Evolutionary conservation across 2,329 filamentous ascomycete species (phyloP).

Genomic region (Aspergillus ochraceus): DNA sequence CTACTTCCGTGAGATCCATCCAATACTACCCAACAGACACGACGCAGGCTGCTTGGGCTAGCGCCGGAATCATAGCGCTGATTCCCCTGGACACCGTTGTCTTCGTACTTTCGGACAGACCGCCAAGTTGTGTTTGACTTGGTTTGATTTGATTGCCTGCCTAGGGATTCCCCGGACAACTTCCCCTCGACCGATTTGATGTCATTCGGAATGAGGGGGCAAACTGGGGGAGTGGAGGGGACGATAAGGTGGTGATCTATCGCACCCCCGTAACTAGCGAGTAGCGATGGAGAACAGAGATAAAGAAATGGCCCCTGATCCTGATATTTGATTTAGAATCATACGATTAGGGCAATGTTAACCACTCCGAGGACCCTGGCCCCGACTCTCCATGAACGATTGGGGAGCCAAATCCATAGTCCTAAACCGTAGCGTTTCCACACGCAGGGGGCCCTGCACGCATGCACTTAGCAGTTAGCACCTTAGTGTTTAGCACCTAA

Average conservation of each 20-base stretch:
- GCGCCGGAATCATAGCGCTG: background rate
- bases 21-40: background rate
- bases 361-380: background rate
- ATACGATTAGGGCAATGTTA: background rate
- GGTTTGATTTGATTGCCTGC: background rate
- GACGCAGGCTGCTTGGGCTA: background rate
- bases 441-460: background rate
- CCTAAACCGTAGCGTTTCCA: background rate
- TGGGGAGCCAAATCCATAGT: background rate
- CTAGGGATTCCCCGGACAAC: background rate
- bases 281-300: background rate
- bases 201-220: background rate
- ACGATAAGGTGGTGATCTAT: background rate
- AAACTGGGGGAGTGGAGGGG: background rate
- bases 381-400: background rate
- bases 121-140: background rate
- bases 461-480: background rate
- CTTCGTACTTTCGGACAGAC: background rate
- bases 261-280: no score
- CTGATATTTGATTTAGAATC: background rate
- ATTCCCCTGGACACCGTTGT: background rate
- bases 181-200: background rate
- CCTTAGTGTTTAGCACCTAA: no score
- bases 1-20: background rate
- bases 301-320: background rate